Percentiles rank a stretch among this genome's conserved stretches.
Evolutionary conservation across 768 basidiomycete genomes (phyloP).

Genomic region (Mycena crocata): DNA sequence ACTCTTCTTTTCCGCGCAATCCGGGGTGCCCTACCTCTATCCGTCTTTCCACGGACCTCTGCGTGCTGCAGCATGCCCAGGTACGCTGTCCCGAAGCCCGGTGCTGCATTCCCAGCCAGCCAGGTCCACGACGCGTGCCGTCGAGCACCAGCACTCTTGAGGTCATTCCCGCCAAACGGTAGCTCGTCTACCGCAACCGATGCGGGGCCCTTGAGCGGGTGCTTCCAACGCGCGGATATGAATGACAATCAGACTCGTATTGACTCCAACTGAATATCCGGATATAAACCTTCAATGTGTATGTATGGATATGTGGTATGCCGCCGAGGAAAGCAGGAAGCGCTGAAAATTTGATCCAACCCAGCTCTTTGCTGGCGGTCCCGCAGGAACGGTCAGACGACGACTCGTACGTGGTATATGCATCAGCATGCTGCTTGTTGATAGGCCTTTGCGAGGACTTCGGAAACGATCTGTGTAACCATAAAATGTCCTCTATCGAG

Average conservation of each 20-base stretch:
- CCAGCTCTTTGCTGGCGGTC: constrained; percentile 23
- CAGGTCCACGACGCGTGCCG: constrained; percentile 19
- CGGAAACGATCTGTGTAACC: constrained; percentile 28
- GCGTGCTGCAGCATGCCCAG: constrained; percentile 17
- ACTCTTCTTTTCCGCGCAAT: constrained; percentile 34
- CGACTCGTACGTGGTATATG: constrained; percentile 17
- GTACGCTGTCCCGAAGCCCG: constrained; percentile 18
- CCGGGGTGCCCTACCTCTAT: constrained; percentile 19
- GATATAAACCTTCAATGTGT: constrained; percentile 34
- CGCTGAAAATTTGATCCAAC: constrained; percentile 21
- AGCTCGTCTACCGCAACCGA: constrained; percentile 28
- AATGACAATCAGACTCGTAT: constrained; percentile 22
- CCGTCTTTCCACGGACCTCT: constrained; percentile 1
- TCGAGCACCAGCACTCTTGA: constrained; percentile 13
- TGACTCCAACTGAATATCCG: constrained; percentile 32
- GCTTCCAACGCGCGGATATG: constrained; percentile 32
- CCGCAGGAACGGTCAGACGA: constrained; percentile 34
- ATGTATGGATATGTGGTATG: constrained; percentile 25
- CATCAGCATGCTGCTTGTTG: constrained; percentile 10
- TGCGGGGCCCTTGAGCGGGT: constrained; percentile 24
- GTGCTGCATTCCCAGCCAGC: neutral
- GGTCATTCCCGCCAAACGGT: constrained; percentile 30
- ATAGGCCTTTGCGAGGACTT: constrained; percentile 30
- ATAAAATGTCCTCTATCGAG: constrained; percentile 28
- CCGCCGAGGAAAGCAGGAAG: constrained; percentile 25